These are phyloP conservation scores for Cladosporium oxysporum DNA, from an alignment of 2,329 filamentous ascomycete genomes.

Conservation along the genomic window DNA sequence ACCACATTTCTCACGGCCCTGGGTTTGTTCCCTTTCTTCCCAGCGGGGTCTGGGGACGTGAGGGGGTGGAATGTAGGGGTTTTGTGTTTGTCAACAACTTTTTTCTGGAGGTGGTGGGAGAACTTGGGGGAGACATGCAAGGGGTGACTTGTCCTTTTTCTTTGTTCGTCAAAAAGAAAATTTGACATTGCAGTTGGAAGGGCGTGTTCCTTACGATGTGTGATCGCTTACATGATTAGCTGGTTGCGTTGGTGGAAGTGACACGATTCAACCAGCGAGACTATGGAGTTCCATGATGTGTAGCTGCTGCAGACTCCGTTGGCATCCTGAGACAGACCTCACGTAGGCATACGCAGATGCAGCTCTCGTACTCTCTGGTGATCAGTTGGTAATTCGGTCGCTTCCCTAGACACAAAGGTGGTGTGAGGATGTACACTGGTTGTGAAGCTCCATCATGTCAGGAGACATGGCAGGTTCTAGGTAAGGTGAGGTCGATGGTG, in stretches of 20 bases:
- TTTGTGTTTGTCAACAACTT: slow-evolving; percentile 12
- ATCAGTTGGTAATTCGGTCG: background rate
- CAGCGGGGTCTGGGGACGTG: background rate
- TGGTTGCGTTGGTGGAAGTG: too few species aligned
- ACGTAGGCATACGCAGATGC: background rate
- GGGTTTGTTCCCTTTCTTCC: background rate
- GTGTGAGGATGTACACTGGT: background rate
- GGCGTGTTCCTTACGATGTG: background rate
- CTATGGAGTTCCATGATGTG: background rate
- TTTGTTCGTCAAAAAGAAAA: background rate
- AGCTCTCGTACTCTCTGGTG: background rate
- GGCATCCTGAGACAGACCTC: background rate
- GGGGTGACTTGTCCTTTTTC: background rate
- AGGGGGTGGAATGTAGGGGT: slow-evolving; percentile 15
- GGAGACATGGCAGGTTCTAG: background rate
- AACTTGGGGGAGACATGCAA: background rate
- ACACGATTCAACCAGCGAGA: too few species aligned
- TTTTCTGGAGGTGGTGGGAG: background rate
- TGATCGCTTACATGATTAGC: too few species aligned
- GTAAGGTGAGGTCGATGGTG: background rate
- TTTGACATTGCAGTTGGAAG: background rate
- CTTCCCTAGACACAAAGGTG: background rate
- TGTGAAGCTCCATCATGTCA: background rate
- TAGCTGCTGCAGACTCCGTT: background rate
- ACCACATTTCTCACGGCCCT: background rate